A percentile compares a stretch with the other conserved stretches of the same genome.
Conservation (phyloP, 768 basidiomycete species). For the Boletales sp. region DNA sequence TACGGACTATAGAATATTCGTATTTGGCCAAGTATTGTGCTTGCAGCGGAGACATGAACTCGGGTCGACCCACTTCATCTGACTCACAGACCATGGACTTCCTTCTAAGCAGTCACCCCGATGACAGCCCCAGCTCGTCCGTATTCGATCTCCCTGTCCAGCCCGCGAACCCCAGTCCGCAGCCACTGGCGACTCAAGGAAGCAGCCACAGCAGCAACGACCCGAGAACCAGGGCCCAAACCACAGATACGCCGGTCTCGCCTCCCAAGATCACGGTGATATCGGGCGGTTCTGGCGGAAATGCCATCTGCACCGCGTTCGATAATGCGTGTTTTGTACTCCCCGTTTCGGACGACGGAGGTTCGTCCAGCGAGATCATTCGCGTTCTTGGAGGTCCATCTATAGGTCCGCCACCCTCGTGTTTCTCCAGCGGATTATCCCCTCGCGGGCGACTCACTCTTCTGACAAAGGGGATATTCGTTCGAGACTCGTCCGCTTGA, state of each 20-base stretch:
- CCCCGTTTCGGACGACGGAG: constrained; percentile 94
- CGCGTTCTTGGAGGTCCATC: constrained; percentile 86
- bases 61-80: no score
- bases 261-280: constrained; percentile 64
- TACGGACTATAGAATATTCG: no score
- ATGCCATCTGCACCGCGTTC: constrained; percentile 86
- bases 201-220: background rate
- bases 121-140: constrained; percentile 61
- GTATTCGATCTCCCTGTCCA: constrained; percentile 71
- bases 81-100: constrained; percentile 13
- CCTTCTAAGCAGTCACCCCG: constrained; percentile 3
- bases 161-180: constrained; percentile 13
- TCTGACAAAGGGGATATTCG: constrained; percentile 70
- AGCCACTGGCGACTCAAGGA: constrained; percentile 16
- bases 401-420: constrained; percentile 48
- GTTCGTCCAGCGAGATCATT: constrained; percentile 92
- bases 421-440: constrained; percentile 12
- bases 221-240: background rate
- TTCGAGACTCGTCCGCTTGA: constrained; percentile 84
- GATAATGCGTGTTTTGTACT: constrained; percentile 74
- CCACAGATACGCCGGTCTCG: constrained; percentile 3
- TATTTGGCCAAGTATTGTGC: no score
- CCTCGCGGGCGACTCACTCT: constrained; percentile 4
- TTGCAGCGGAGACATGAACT: no score
- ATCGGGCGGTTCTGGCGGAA: constrained; percentile 94